phyloP scores from a whole-genome alignment of 768 basidiomycete species.

The Trametes cubensis region DNA sequence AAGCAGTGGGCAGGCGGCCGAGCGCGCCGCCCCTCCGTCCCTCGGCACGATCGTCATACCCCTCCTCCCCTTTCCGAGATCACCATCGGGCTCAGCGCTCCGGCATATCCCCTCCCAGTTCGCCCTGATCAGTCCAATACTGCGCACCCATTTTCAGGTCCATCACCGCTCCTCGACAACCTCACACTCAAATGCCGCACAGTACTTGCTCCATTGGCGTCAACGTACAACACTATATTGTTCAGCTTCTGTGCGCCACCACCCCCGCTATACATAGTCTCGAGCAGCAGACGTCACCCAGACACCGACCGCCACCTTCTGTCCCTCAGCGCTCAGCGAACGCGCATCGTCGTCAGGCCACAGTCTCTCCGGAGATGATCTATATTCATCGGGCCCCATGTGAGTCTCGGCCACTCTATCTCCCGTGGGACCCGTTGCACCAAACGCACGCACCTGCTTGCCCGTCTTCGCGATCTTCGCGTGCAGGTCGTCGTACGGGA shows the following conservation, averaged over 20 bases:
- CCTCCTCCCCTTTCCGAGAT: neutral
- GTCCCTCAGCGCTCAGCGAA: too few relatives aligned
- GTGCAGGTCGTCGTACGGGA: conserved; percentile 64
- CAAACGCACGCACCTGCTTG: conserved; percentile 63
- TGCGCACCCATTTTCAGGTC: neutral
- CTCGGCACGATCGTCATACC: conserved; percentile 4
- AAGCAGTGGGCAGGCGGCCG: neutral
- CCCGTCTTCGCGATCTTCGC: conserved; percentile 89
- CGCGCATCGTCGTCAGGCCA: conserved; percentile 33
- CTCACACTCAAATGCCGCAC: neutral
- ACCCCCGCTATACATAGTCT: neutral
- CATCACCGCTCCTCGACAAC: conserved; percentile 2
- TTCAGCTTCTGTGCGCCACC: neutral
- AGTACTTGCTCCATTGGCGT: neutral
- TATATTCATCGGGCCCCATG: conserved; percentile 18
- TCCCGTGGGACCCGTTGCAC: too few relatives aligned
- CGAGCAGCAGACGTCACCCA: neutral
- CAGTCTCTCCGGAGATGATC: conserved; percentile 51
- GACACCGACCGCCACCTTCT: neutral
- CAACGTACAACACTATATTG: neutral
- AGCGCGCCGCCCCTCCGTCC: neutral
- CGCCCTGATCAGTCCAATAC: neutral
- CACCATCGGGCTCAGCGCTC: neutral
- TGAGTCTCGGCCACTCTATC: too few relatives aligned
- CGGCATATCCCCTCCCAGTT: neutral